These are phyloP conservation scores for Bruguiera sexangula DNA, from an alignment of 345 rosid genomes.

Conservation along the genomic window DNA sequence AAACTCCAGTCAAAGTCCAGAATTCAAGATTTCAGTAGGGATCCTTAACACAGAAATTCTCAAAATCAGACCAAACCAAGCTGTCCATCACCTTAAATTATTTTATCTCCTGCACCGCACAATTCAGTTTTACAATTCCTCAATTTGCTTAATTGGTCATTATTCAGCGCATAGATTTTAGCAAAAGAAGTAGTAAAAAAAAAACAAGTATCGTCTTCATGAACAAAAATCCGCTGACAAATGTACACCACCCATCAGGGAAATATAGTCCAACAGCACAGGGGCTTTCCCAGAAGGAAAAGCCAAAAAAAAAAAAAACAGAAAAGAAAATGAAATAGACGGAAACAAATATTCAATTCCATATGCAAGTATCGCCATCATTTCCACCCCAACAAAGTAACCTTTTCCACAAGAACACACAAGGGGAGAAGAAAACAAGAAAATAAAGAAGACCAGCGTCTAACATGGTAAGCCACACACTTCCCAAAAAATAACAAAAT, in stretches of 20 bases:
- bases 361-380: not conserved
- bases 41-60: too few relatives aligned
- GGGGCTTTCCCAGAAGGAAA: not conserved
- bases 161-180: not conserved
- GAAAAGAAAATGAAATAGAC: not conserved
- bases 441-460: slow-evolving; percentile 4
- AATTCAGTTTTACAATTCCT: too few relatives aligned
- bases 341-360: not conserved
- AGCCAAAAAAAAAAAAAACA: not conserved
- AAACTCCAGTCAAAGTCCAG: not conserved
- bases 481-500: too few relatives aligned
- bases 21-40: not conserved
- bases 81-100: too few relatives aligned
- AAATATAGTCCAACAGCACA: too few relatives aligned
- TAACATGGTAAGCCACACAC: not conserved
- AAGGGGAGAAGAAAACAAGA: not conserved
- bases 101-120: too few relatives aligned
- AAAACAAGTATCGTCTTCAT: too few relatives aligned
- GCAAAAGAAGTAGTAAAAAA: too few relatives aligned
- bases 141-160: not conserved
- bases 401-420: too few relatives aligned
- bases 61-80: too few relatives aligned
- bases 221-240: too few relatives aligned
- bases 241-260: too few relatives aligned
- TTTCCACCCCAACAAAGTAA: not conserved